These are phyloP conservation scores for Suillus cothurnatus DNA, from an alignment of 768 basidiomycete genomes.

Conservation along the genomic window DNA sequence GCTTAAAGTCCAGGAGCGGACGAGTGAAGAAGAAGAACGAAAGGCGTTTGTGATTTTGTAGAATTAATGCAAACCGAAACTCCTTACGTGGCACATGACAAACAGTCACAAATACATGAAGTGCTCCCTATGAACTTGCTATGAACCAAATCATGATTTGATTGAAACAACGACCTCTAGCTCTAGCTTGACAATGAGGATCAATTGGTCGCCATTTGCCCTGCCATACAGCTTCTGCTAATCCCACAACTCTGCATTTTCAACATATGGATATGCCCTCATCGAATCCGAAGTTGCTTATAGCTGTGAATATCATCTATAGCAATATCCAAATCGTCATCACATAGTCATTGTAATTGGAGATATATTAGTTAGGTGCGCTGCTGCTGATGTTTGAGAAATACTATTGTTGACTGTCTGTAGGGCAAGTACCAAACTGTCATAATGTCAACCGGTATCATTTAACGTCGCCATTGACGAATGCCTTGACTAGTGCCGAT, in stretches of 20 bases:
- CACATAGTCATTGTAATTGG: not conserved
- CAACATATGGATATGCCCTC: not conserved
- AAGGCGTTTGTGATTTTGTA: slow-evolving; percentile 8
- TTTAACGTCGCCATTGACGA: not conserved
- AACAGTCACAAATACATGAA: not conserved
- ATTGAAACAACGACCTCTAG: no score
- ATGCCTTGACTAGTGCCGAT: no score
- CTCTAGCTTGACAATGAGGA: no score
- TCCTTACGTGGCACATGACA: slow-evolving; percentile 10
- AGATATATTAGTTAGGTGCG: not conserved
- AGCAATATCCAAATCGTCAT: not conserved
- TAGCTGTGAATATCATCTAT: not conserved
- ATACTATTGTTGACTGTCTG: not conserved
- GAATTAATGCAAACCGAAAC: slow-evolving; percentile 6
- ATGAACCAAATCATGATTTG: not conserved
- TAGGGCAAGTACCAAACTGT: not conserved
- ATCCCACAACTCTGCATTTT: no score
- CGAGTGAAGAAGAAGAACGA: slow-evolving; percentile 6
- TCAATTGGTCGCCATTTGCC: not conserved
- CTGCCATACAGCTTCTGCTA: not conserved
- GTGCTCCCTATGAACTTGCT: not conserved
- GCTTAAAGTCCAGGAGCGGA: slow-evolving; percentile 27
- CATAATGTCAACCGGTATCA: not conserved
- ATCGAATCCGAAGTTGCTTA: not conserved
- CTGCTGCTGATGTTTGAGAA: not conserved